Base-by-base conservation (phyloP, 2,329 filamentous ascomycete genomes). In the Neospermospora avenae region DNA sequence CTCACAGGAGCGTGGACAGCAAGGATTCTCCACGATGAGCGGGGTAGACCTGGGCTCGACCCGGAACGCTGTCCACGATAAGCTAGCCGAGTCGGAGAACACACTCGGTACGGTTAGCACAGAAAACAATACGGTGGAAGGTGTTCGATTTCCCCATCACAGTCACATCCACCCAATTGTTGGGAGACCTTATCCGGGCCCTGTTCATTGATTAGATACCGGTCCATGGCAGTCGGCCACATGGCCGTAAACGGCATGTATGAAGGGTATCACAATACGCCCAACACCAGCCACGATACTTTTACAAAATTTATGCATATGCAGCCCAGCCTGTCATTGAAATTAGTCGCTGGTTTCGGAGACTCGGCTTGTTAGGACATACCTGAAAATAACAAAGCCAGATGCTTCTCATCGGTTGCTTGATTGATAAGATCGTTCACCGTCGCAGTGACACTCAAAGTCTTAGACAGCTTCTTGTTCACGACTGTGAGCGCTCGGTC, bases 371-470 rank as follows among this genome's bases (percentile, higher is more conserved):
- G 16, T 14, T 53, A 48, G 52, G 3, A 61, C 64, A 45, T 67
- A 69, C 79, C 78, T 69, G 87, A 88, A 77, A 93, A 99, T 68
- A 99, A 76, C 44, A 97, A 87, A 2, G 95, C 93, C 70, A 99
- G 74, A 72, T 99, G 97, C 67, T 84, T 84, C 77, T 96, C 93
- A 74, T 99, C 95, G 1, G 89, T 93, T 7, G 95, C 93, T 76
- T 96, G 90, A 73, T 97, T 95, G 65, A 99, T 99, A 65, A 99
- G 77, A 72, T 99, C 95, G 71, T 97, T 98, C 57, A 99, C 95
- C 14, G 92, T 97, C 3, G 95, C 96, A 58, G 89, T 90, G 18
- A 96, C 93, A 73, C 93, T 99, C 72, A 99, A 75, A 2, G 90
- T 93, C 80, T 96, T 96, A 64, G 89, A 90, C 67, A 99, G 76